phyloP scores from a whole-genome alignment of 768 basidiomycete species.

The Baorangia bicolor region DNA sequence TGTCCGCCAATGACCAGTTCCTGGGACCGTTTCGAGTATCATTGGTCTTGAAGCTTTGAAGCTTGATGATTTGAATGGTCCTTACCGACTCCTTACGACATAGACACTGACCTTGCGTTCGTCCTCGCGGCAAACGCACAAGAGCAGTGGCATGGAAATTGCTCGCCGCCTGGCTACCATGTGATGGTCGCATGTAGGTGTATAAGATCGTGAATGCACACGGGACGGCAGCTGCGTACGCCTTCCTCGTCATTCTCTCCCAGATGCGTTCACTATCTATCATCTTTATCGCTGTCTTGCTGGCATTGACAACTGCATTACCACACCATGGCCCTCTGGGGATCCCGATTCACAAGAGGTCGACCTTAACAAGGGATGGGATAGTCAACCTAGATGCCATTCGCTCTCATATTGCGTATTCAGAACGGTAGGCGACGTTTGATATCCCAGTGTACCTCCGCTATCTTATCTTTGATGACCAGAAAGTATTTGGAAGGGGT shows the following conservation, averaged over 20 bases:
- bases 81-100: not conserved
- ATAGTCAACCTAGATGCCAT: conserved; percentile 14
- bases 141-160: not conserved
- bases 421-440: conserved; percentile 10
- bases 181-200: not conserved
- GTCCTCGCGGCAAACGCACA: not conserved
- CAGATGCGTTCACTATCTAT: conserved; percentile 13
- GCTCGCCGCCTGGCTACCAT: not conserved
- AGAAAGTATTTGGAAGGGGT: conserved; percentile 22
- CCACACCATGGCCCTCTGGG: conserved; percentile 11
- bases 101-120: not conserved
- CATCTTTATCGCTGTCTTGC: conserved; percentile 6
- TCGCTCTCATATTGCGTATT: conserved; percentile 15
- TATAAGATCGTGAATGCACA: conserved; percentile 8
- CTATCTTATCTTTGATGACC: conserved; percentile 2
- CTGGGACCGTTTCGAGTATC: not conserved
- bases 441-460: not conserved
- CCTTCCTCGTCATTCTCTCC: not conserved
- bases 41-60: too few species aligned
- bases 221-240: not conserved
- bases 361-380: conserved; percentile 11
- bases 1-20: not conserved
- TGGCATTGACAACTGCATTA: conserved; percentile 16
- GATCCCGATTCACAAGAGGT: conserved; percentile 21
- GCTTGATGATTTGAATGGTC: too few species aligned